Base-by-base conservation (phyloP, 768 basidiomycete species). In the Russula ochroleuca region DNA sequence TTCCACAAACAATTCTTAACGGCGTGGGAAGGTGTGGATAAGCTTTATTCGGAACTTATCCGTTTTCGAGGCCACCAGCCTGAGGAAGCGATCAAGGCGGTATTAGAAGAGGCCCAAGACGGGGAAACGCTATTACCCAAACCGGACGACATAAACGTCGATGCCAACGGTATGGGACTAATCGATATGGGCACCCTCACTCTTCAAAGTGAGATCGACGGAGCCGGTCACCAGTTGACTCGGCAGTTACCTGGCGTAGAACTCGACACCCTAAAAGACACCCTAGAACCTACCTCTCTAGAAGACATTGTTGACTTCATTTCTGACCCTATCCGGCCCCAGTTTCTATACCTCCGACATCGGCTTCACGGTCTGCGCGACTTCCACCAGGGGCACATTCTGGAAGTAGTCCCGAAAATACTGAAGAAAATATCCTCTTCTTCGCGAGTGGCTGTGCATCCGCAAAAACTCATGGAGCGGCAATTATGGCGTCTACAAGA, bases 201-300 rank as follows among this genome's bases (percentile, higher is more conserved):
- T 7, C 49, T 67, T 13, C 41, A 38, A 10, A 5, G 11, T 3
- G n/a, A 37, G n/a, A 49, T 64, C 21, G 49, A 64, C n/a, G 11
- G 43, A 14, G 54, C 28, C 28, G 58, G 59, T 3, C 55, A 53
- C 28, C 31, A 51, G 2, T n/a, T 67, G 41, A 45, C 55, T 13
- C 28, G 21, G 7, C 41, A 61, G 19, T 43, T 67, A 13, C 58
- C 66, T 1, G 66, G 66, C 25, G 57, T 60, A 2, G 33, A 23
- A 14, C n/a, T 64, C 9, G 43, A 54, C 37, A 19, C 31, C 10
- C 37, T 31, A 14, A 33, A 25, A 13, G 43, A 54, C 37, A 19
- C 31, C 10, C 37, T 31, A 14, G 41, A 25, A 13, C 37, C 33
- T 10, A 25, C 21, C 7, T 3, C 28, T n/a, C 9, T 51, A 10